Conservation (phyloP, 78 protist species). For the Acrasis kona region DNA sequence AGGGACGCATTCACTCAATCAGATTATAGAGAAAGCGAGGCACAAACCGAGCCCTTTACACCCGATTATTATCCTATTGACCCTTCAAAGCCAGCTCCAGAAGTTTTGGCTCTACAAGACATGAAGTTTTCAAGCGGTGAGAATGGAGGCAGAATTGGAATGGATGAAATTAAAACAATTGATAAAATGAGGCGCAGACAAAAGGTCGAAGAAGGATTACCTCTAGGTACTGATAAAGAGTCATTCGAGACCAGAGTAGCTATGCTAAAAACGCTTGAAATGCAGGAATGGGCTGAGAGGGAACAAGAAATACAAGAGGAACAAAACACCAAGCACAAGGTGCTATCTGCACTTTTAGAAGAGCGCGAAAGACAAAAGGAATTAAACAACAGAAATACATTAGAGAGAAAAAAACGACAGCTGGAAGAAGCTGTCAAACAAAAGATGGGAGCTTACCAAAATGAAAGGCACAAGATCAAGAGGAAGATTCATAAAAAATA, state of each 20-base stretch:
- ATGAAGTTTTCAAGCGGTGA: conserved; percentile 46
- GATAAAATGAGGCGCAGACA: conserved; percentile 45
- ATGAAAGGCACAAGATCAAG: not conserved
- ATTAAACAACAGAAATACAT: no score
- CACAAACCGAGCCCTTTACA: conserved; percentile 79
- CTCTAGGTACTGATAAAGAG: conserved; percentile 30
- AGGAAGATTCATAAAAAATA: conserved; percentile 35
- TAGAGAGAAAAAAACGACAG: no score
- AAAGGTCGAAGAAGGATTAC: conserved; percentile 48
- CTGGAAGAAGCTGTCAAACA: not conserved
- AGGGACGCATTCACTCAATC: no score
- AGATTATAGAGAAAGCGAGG: conserved; percentile 48
- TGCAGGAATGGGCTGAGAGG: conserved; percentile 52
- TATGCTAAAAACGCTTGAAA: conserved; percentile 49
- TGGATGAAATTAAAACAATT: conserved; percentile 53
- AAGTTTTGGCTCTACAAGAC: conserved; percentile 43
- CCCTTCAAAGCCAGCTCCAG: conserved; percentile 59
- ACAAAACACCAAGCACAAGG: no score
- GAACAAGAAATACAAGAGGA: conserved; percentile 66
- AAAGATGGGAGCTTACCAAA: not conserved
- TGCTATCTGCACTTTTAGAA: no score
- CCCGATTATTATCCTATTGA: conserved; percentile 42
- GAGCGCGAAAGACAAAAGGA: no score
- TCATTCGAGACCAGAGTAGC: conserved; percentile 11
- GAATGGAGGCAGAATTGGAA: conserved; percentile 49